These are phyloP conservation scores for Hypoxylon fuscum DNA, from an alignment of 495 filamentous ascomycete genomes.

Conservation along the genomic window DNA sequence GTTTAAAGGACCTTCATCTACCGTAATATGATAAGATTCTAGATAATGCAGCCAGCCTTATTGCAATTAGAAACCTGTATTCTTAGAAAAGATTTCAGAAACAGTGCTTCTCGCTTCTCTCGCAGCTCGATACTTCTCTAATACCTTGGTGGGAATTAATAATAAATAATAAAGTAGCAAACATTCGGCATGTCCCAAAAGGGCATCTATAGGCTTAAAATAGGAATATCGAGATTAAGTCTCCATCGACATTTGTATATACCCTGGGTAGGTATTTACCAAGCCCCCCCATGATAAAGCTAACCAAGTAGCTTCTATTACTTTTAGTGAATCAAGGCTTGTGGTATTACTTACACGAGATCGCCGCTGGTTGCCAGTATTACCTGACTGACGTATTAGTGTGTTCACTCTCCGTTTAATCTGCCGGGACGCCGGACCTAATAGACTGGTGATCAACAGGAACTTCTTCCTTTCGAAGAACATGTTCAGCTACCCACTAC, in stretches of 20 bases:
- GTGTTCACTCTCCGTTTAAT: slow-evolving; percentile 1
- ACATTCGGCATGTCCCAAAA: neutral
- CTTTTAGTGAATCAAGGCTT: too few relatives aligned
- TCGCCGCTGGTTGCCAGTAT: slow-evolving; percentile 19
- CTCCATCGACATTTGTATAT: neutral
- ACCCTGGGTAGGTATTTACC: too few relatives aligned
- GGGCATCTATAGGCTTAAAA: neutral
- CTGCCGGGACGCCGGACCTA: slow-evolving; percentile 17
- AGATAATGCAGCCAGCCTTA: slow-evolving; percentile 20
- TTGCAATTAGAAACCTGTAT: too few relatives aligned
- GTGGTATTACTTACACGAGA: slow-evolving; percentile 10
- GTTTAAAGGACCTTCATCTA: neutral
- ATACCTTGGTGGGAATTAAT: neutral
- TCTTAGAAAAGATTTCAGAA: too few relatives aligned
- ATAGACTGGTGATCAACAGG: slow-evolving; percentile 16
- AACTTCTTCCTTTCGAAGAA: slow-evolving; percentile 14
- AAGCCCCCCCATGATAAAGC: too few relatives aligned
- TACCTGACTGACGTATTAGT: slow-evolving; percentile 9
- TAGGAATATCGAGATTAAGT: neutral
- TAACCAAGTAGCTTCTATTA: too few relatives aligned
- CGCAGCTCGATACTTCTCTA: too few relatives aligned
- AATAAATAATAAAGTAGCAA: neutral
- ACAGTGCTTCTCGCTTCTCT: too few relatives aligned
- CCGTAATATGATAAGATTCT: slow-evolving; percentile 24
- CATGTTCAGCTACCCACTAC: slow-evolving; percentile 6